Percentiles rank a stretch among this genome's conserved stretches.
Evolutionary conservation across 495 filamentous ascomycete genomes (phyloP).

Genomic region (Aspergillus egyptiacus): DNA sequence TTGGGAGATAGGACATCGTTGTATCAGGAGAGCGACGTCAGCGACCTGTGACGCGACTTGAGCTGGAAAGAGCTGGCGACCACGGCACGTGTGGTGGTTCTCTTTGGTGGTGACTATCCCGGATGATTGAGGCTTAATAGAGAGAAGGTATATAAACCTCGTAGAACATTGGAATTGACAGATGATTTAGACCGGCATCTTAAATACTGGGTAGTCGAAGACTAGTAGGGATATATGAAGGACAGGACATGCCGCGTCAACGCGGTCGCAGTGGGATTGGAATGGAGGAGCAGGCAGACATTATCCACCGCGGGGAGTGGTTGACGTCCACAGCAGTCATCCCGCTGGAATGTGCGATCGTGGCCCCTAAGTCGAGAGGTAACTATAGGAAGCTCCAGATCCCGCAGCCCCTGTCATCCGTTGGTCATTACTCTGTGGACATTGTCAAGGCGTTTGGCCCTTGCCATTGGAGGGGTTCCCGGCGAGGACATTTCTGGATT

Average conservation of each 20-base stretch:
- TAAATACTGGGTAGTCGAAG: background rate
- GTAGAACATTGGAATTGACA: background rate
- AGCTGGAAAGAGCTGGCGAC: background rate
- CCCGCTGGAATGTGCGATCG: slow-evolving; percentile 9
- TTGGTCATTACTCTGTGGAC: no score
- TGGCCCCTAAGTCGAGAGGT: background rate
- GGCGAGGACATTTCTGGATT: no score
- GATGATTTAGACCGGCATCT: background rate
- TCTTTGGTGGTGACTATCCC: no score
- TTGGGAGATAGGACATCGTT: slow-evolving; percentile 25
- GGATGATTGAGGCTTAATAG: background rate
- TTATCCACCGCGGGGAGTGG: slow-evolving; percentile 2
- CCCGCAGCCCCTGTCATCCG: background rate
- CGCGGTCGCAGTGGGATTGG: slow-evolving; percentile 14
- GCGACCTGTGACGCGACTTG: slow-evolving; percentile 16
- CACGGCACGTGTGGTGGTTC: no score
- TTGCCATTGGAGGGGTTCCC: no score
- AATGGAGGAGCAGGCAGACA: slow-evolving; percentile 15
- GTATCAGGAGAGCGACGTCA: background rate
- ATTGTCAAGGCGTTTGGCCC: no score
- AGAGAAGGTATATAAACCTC: no score
- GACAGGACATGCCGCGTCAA: slow-evolving; percentile 18
- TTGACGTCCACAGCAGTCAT: background rate
- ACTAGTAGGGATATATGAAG: slow-evolving; percentile 9
- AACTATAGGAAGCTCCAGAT: background rate